phyloP scores from a whole-genome alignment of 1,284 basidiomycete species.

The Anthracocystis panici-leucophaei region DNA sequence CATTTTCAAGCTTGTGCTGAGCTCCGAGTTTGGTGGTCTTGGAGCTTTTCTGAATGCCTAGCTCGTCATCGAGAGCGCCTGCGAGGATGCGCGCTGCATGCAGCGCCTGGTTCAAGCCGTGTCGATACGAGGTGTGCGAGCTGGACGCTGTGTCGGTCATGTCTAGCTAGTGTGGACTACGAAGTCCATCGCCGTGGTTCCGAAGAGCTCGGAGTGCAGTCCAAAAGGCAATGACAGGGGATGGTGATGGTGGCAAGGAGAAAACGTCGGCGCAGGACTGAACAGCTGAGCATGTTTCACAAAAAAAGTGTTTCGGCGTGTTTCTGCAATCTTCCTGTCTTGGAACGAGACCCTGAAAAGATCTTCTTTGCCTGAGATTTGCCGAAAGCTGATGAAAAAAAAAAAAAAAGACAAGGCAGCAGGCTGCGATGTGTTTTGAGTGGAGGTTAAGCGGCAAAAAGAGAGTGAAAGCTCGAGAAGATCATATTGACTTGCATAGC shows the following conservation, averaged over 20 bases:
- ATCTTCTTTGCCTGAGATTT: not conserved
- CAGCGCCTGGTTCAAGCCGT: conserved; percentile 32
- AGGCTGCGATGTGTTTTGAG: not conserved
- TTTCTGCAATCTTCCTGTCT: conserved; percentile 26
- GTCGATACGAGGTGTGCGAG: conserved; percentile 34
- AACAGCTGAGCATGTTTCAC: not conserved
- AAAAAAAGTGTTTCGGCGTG: conserved; percentile 17
- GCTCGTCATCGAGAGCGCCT: conserved; percentile 37
- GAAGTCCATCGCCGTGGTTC: conserved; percentile 6
- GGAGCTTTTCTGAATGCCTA: conserved; percentile 34
- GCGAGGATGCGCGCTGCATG: conserved; percentile 39
- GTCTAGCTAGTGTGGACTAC: not conserved
- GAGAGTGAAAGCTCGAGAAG: not conserved
- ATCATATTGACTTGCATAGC: conserved; percentile 6
- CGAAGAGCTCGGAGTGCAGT: not conserved
- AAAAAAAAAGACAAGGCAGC: conserved; percentile 7
- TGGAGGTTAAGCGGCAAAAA: conserved; percentile 4
- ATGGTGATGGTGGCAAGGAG: not conserved
- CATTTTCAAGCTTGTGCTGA: conserved; percentile 19
- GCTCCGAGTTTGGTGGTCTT: conserved; percentile 31
- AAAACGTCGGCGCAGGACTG: not conserved
- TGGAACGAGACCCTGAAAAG: conserved; percentile 12
- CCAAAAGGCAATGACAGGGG: too few species aligned
- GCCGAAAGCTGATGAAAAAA: not conserved
- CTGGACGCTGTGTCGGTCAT: conserved; percentile 30